phyloP scores from a whole-genome alignment of 306 rosid genomes.

The Sesbania bispinosa region DNA sequence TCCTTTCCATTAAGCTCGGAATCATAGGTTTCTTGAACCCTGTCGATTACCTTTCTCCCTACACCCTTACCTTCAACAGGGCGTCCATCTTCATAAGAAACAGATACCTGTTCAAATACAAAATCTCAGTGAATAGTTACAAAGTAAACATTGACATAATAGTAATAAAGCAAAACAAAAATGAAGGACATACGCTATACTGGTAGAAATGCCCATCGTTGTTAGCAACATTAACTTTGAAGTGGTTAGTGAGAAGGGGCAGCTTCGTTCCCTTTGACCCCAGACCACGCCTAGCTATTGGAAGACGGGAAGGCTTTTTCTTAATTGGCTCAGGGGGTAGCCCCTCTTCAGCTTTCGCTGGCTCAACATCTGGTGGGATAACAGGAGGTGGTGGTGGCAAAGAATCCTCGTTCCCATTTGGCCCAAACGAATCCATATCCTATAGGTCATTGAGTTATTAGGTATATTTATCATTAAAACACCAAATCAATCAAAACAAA shows the following conservation, averaged over 20 bases:
- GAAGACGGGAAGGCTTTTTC: constrained; percentile 57
- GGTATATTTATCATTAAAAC: neutral
- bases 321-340: constrained; percentile 31
- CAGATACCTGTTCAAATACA: constrained; percentile 52
- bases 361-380: constrained; percentile 65
- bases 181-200: constrained; percentile 62
- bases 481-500: neutral
- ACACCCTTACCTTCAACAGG: constrained; percentile 83
- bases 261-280: constrained; percentile 64
- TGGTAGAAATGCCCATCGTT: constrained; percentile 67
- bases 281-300: constrained; percentile 63
- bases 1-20: constrained; percentile 70
- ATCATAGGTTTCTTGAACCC: constrained; percentile 73
- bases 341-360: constrained; percentile 33
- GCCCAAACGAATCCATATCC: constrained; percentile 61
- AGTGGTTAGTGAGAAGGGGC: constrained; percentile 68
- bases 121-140: neutral
- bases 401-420: constrained; percentile 26
- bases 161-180: neutral
- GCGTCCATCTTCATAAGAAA: constrained; percentile 82
- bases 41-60: constrained; percentile 73
- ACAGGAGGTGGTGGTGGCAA: constrained; percentile 89
- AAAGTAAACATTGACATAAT: neutral
- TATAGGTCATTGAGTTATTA: neutral
- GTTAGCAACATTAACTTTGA: constrained; percentile 57